Percentiles rank a stretch among this genome's conserved stretches.
Conservation (phyloP, 179 eudicot species). For the Beta corolliflora region DNA sequence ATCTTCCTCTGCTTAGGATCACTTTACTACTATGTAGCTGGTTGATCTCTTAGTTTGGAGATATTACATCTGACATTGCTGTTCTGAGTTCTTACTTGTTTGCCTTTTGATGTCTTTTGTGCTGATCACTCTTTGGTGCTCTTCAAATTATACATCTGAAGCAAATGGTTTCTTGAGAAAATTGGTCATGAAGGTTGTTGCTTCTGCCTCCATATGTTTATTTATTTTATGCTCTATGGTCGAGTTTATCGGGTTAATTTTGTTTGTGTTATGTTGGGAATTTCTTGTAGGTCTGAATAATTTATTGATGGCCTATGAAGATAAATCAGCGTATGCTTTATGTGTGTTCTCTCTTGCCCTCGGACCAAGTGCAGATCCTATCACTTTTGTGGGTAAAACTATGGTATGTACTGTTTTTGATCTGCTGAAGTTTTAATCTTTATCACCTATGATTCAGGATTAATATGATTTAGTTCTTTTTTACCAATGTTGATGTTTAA, state of each 20-base stretch:
- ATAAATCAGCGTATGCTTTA: conserved; percentile 90
- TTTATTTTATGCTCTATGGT: not conserved
- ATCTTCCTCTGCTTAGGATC: not conserved
- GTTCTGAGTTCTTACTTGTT: conserved; percentile 29
- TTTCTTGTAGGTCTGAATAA: conserved; percentile 71
- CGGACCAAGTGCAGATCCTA: conserved; percentile 78
- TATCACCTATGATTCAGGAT: not conserved
- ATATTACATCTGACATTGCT: not conserved
- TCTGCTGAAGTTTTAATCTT: not conserved
- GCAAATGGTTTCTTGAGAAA: conserved; percentile 98
- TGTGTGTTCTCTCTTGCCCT: conserved; percentile 88
- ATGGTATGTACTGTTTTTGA: conserved; percentile 47
- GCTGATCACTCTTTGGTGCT: conserved; percentile 16
- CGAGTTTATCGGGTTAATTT: not conserved
- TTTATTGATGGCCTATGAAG: conserved; percentile 82
- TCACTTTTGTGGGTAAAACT: conserved; percentile 86
- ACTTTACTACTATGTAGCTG: not conserved
- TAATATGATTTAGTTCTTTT: not conserved
- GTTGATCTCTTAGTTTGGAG: not conserved
- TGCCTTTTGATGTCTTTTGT: conserved; percentile 12
- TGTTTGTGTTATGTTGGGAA: not conserved
- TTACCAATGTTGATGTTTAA: not conserved
- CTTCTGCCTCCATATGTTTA: conserved; percentile 17
- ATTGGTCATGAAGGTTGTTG: conserved; percentile 83
- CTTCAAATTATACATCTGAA: conserved; percentile 38